phyloP scores from a whole-genome alignment of 106 monocot species.

The Vanilla planifolia region DNA sequence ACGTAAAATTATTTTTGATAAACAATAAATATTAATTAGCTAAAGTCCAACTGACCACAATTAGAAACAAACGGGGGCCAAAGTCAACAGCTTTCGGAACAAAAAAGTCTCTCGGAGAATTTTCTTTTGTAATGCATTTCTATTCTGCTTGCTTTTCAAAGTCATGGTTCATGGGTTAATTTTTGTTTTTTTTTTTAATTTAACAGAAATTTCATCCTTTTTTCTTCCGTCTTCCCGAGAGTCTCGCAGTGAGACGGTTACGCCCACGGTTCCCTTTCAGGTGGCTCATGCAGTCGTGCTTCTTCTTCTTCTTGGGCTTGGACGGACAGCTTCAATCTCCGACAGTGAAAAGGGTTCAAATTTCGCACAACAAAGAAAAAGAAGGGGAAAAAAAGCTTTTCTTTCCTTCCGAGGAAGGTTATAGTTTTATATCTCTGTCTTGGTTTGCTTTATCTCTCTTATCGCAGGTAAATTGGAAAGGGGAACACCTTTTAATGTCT shows the following conservation, averaged over 20 bases:
- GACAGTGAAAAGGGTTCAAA: not conserved
- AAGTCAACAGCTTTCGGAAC: no score
- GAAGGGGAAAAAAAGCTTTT: not conserved
- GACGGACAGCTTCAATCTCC: not conserved
- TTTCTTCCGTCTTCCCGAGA: not conserved
- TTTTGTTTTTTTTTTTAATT: no score
- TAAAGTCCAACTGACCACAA: no score
- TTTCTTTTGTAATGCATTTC: no score
- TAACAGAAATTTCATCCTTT: not conserved
- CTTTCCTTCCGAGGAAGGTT: not conserved
- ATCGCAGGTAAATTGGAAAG: not conserved
- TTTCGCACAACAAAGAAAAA: not conserved
- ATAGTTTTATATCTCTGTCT: not conserved
- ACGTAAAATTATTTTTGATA: no score
- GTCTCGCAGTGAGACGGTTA: not conserved
- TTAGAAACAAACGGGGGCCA: no score
- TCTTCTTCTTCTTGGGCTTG: not conserved
- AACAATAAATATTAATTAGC: no score
- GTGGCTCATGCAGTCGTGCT: no score
- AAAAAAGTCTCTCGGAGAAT: no score
- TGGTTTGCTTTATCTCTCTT: not conserved
- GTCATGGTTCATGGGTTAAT: no score
- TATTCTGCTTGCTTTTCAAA: no score
- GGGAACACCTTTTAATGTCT: not conserved
- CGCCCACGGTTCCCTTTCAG: slow-evolving; percentile 1